These are phyloP conservation scores for Mercurialis annua DNA, from an alignment of 345 rosid species.

Conservation along the genomic window DNA sequence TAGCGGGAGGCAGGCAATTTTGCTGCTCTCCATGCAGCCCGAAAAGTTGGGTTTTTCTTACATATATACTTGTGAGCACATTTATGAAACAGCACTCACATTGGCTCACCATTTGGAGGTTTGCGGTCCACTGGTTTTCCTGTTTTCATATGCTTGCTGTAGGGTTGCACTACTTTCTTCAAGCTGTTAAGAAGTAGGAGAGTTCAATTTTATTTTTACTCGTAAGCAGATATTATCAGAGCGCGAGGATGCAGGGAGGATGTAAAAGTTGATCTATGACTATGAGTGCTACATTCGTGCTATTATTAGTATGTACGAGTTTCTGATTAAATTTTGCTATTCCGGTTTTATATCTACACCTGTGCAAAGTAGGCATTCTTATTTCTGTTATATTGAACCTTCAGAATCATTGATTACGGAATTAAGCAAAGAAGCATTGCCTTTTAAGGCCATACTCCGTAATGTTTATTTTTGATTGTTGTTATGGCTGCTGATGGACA, in stretches of 20 bases:
- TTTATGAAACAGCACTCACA: not conserved
- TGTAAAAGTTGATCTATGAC: not conserved
- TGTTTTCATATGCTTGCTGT: not conserved
- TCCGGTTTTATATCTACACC: not conserved
- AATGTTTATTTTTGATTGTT: too few species aligned
- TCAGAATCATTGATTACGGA: too few species aligned
- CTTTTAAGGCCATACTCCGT: too few species aligned
- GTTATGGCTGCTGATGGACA: too few species aligned
- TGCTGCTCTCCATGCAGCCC: constrained; percentile 5
- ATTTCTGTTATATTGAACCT: too few species aligned
- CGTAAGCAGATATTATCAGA: not conserved
- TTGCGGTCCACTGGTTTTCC: not conserved
- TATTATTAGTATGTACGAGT: too few species aligned
- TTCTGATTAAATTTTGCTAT: not conserved
- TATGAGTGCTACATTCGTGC: too few species aligned
- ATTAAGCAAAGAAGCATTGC: too few species aligned
- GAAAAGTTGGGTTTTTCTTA: not conserved
- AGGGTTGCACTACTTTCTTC: not conserved
- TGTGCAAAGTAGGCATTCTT: not conserved
- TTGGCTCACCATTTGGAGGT: not conserved
- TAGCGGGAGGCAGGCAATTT: not conserved
- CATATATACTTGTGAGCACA: not conserved
- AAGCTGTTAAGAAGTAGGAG: not conserved
- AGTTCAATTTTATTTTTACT: not conserved
- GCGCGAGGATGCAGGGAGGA: not conserved